Evolutionary conservation across 1,284 basidiomycete species (phyloP).

Genomic region (Phellinidium pouzarii): DNA sequence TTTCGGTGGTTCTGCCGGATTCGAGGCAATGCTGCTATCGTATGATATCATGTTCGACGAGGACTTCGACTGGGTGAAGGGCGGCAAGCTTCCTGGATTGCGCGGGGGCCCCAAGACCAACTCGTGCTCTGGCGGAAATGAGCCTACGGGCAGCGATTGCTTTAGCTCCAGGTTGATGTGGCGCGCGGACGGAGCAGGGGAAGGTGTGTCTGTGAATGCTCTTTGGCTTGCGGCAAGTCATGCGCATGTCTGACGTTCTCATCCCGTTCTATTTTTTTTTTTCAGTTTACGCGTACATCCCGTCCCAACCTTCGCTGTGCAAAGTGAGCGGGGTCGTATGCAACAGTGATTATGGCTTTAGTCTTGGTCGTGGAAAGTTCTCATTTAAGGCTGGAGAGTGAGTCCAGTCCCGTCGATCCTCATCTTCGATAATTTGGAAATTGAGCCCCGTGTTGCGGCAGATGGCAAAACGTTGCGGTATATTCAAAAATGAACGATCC

Average conservation of each 20-base stretch:
- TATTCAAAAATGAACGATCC: slow-evolving; percentile 44
- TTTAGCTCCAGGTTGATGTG: slow-evolving; percentile 44
- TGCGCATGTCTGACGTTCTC: slow-evolving; percentile 14
- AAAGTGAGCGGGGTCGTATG: slow-evolving; percentile 25
- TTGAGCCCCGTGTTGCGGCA: neutral
- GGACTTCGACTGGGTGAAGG: slow-evolving; percentile 43
- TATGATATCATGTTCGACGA: slow-evolving; percentile 68
- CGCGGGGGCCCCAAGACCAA: slow-evolving; percentile 35
- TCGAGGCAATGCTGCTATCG: slow-evolving; percentile 57
- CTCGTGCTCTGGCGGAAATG: slow-evolving; percentile 36
- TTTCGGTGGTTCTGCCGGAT: slow-evolving; percentile 51
- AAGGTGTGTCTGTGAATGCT: slow-evolving; percentile 28
- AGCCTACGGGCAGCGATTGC: slow-evolving; percentile 36
- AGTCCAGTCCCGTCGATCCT: slow-evolving; percentile 23
- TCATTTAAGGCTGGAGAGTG: slow-evolving; percentile 44
- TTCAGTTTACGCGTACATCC: slow-evolving; percentile 60
- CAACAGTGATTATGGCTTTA: slow-evolving; percentile 39
- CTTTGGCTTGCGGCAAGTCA: neutral
- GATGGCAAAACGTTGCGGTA: neutral
- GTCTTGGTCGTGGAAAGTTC: slow-evolving; percentile 35
- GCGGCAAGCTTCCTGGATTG: slow-evolving; percentile 43
- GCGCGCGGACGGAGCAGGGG: slow-evolving; percentile 35
- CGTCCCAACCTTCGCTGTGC: slow-evolving; percentile 38
- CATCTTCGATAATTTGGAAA: neutral
- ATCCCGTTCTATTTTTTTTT: slow-evolving; percentile 9